Evolutionary conservation across 2,329 filamentous ascomycete genomes (phyloP).

Genomic region (Colletotrichum echinochloae): DNA sequence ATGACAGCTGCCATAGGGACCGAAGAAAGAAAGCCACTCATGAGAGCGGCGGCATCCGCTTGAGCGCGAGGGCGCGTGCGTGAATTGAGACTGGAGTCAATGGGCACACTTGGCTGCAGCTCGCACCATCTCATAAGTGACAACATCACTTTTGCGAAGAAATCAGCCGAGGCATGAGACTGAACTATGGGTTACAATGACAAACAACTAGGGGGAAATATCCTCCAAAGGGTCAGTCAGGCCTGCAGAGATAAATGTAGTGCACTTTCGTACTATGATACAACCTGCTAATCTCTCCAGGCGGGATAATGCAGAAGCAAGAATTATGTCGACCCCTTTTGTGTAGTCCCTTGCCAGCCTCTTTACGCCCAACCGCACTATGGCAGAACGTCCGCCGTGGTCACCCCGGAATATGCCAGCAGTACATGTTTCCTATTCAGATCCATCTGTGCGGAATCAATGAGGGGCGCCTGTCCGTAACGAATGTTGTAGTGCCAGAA

Average conservation of each 20-base stretch:
- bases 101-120: not conserved
- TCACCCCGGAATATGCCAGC: not conserved
- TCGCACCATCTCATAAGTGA: not conserved
- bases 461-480: not conserved
- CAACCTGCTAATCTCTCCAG: slow-evolving; percentile 7
- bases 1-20: not conserved
- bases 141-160: slow-evolving; percentile 1
- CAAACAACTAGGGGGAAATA: not conserved
- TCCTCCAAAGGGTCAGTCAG: not conserved
- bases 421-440: not conserved
- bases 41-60: not conserved
- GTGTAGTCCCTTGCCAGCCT: not conserved
- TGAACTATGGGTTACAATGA: not conserved
- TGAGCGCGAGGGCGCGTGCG: not conserved
- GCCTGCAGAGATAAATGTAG: slow-evolving; percentile 13
- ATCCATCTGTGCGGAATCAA: not conserved
- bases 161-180: not conserved
- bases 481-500: not conserved
- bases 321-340: not conserved
- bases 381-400: not conserved
- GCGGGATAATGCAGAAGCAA: not conserved
- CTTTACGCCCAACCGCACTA: not conserved
- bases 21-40: not conserved
- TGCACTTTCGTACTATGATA: slow-evolving; percentile 26
- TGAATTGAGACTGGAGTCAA: not conserved